phyloP scores from a whole-genome alignment of 2,329 filamentous ascomycete species.

The Dothiorella sarmentorum region DNA sequence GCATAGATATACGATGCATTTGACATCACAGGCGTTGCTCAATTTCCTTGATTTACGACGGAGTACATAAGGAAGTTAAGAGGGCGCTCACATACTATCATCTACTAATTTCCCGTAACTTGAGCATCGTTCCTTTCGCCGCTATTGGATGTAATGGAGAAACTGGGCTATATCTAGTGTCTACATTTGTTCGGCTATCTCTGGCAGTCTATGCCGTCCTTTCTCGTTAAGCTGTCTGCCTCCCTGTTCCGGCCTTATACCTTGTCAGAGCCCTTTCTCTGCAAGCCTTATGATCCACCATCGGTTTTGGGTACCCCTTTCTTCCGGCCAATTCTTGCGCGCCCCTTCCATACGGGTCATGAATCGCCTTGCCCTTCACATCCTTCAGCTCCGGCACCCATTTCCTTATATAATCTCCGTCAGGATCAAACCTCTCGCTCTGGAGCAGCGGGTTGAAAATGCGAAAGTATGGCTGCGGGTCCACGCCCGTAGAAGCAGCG shows the following conservation, averaged over 20 bases:
- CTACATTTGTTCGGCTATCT: too few species aligned
- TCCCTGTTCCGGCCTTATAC: constrained; percentile 65
- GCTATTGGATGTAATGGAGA: too few species aligned
- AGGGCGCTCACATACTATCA: too few species aligned
- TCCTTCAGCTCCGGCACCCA: constrained; percentile 75
- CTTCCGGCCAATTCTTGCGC: constrained; percentile 57
- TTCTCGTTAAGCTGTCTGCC: constrained; percentile 41
- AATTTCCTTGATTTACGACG: too few species aligned
- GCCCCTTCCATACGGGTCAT: constrained; percentile 73
- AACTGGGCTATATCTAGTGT: too few species aligned
- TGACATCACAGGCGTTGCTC: too few species aligned
- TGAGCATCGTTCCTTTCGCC: too few species aligned
- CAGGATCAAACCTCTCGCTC: constrained; percentile 78
- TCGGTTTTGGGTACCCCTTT: constrained; percentile 68
- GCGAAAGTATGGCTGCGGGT: constrained; percentile 85
- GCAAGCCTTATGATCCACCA: constrained; percentile 70
- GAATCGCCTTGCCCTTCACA: constrained; percentile 66
- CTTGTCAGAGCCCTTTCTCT: constrained; percentile 64
- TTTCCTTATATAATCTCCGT: constrained; percentile 74
- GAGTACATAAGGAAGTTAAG: too few species aligned
- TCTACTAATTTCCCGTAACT: too few species aligned
- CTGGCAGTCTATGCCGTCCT: too few species aligned
- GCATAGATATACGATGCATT: too few species aligned
- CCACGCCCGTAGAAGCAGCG: constrained; percentile 66
- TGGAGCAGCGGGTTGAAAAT: constrained; percentile 86